Base-by-base conservation (phyloP, 108 stramenopile genomes). In the Skeletonema menzelii region DNA sequence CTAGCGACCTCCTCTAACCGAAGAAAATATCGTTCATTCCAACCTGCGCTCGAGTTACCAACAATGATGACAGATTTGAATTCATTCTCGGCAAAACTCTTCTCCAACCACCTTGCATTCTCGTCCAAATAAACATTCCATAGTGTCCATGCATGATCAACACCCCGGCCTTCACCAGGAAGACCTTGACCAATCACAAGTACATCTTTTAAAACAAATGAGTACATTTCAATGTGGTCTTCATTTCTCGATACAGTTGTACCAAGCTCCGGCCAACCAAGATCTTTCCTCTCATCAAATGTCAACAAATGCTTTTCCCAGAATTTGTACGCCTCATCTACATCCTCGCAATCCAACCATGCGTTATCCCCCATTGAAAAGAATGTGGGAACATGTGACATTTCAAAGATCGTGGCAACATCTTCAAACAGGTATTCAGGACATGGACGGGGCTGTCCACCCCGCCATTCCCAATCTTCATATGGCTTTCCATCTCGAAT, bases 401-500 rank as follows among this genome's bases (percentile, higher is more conserved):
- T 10, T 53, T 22, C 22, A 8, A 53, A 53, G 19, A 53, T 53
- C 24, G 49, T 53, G 20, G 49, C 49, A 53, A 53, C 49, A 53
- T 53, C 49, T 53, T 53, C 49, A 53, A 24, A 53, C 22, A 53
- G 8, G 11, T 53, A 53, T 53, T 53, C 49, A 7, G 49, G 49
- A 53, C 49, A 53, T 24, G 49, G 49, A 53, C 49, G 49, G 5
- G 49, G 49, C 4, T 10, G 49, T 4, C 22, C 49, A 53, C 35
- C 35, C 3, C n/a, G n/a, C n/a, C n/a, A n/a, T n/a, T n/a, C n/a
- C n/a, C n/a, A n/a, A n/a, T n/a, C n/a, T n/a, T 22, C 17, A 6
- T 17, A n/a, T 19, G 49, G 49, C 49, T 53, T 53, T 53, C 49
- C 49, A 24, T 53, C 49, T 53, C 49, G 49, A 10, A 53, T 53